Conservation (phyloP, 768 basidiomycete species). For the Auriscalpium orientale region DNA sequence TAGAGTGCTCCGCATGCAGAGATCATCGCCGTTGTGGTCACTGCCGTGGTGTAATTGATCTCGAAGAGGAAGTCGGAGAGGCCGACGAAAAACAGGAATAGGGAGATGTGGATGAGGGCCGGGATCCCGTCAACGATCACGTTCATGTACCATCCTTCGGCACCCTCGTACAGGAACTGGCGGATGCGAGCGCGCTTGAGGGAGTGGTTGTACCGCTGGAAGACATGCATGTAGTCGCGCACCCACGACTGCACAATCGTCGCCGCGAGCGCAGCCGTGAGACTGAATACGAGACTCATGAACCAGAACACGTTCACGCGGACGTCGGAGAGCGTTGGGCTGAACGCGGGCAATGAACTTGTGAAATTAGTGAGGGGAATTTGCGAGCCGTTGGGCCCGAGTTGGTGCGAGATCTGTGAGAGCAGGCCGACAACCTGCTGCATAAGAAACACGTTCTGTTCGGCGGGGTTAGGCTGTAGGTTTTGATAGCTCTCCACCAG, state of each 20-base stretch:
- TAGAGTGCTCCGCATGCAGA: constrained; percentile 9
- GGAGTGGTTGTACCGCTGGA: constrained; percentile 22
- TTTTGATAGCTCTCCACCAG: constrained; percentile 1
- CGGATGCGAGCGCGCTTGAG: constrained; percentile 32
- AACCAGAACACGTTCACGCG: constrained; percentile 39
- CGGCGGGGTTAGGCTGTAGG: not conserved
- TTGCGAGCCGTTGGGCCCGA: not conserved
- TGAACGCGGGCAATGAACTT: constrained; percentile 2
- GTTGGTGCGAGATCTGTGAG: not conserved
- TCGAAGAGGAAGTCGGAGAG: constrained; percentile 36
- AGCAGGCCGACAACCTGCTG: constrained; percentile 3
- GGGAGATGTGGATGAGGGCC: constrained; percentile 39
- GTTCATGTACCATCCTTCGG: constrained; percentile 32
- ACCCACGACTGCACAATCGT: constrained; percentile 46
- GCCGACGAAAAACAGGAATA: constrained; percentile 44
- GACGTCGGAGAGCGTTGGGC: constrained; percentile 23
- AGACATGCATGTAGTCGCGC: constrained; percentile 25
- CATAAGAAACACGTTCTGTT: not conserved
- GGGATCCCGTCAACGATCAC: constrained; percentile 37
- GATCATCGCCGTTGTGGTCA: constrained; percentile 1
- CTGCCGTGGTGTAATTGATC: constrained; percentile 9
- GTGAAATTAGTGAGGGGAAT: not conserved
- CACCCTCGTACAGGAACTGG: constrained; percentile 30
- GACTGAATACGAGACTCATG: constrained; percentile 26
- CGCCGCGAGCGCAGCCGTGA: constrained; percentile 35